Evolutionary conservation across 495 filamentous ascomycete genomes (phyloP), one percentile per base, ranked within the genome.

Genomic region (Penicillium waksmanii): DNA sequence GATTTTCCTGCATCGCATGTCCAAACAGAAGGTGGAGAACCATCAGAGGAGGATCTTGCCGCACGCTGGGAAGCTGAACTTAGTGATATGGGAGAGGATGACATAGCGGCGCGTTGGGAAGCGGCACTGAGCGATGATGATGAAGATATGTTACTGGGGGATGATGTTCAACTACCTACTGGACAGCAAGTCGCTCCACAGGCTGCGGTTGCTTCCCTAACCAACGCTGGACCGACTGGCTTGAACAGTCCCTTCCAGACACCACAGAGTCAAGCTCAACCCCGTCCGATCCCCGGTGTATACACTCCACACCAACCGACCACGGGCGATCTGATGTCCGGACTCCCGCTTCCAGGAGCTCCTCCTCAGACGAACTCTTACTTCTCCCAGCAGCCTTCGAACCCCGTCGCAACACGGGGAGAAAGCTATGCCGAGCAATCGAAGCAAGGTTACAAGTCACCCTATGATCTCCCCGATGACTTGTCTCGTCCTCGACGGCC

Each of bases 391-490:
- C 65, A 72, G 49, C 62, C 70, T 1, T 54, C 65, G 12, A 69
- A 67, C 57, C 73, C 64, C 66, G 75, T 79, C 54, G 47, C 78
- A 62, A 60, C 66, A 66, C 68, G 73, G 71, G 67, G 81, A 65
- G 62, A 89, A 83, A 97, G 94, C 68, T 98, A 96, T 71, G 90
- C 84, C 5, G 88, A 92, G 67, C 94, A 93, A 62, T 77, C 90
- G 8, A 98, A 96, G 71, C 87, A 92, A 43, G 93, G 94, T 10
- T 98, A 98, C 69, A 82, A 85, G 33, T 97, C 93, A 23, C 95
- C 95, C 4, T 98, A 96, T 64, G 95, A 98, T 72, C 82, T 98
- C 4, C 95, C 95, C 3, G 91, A 96, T 74, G 94, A 96, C 49
- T 81, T 97, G 15, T 81, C 87, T 17, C 84, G 85, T 54, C 88